These are phyloP conservation scores for Polyplosphaeria fusca DNA, from an alignment of 495 filamentous ascomycete genomes.

Conservation along the genomic window DNA sequence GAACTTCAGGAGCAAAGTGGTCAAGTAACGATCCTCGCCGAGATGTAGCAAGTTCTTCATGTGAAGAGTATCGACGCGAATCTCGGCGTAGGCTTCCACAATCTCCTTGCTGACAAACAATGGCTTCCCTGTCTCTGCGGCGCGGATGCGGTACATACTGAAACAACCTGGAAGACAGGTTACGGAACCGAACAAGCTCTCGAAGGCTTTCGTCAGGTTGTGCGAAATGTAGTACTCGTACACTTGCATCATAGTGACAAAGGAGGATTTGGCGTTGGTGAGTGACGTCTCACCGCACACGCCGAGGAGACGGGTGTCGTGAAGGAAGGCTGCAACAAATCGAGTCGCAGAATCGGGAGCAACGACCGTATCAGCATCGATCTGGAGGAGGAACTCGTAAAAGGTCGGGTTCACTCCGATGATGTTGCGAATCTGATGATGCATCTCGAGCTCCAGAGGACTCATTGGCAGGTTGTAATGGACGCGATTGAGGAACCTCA, in stretches of 20 bases:
- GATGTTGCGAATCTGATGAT: slow-evolving; percentile 99
- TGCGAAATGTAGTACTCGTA: slow-evolving; percentile 99
- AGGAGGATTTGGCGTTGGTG: slow-evolving; percentile 87
- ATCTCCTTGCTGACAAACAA: slow-evolving; percentile 92
- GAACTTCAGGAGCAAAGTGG: slow-evolving; percentile 88
- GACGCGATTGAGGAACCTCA: slow-evolving; percentile 93
- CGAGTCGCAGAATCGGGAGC: slow-evolving; percentile 86
- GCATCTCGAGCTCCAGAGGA: slow-evolving; percentile 94
- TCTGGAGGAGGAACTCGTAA: slow-evolving; percentile 95
- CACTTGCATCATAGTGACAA: slow-evolving; percentile 98
- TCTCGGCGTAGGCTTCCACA: slow-evolving; percentile 78
- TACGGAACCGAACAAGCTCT: slow-evolving; percentile 93
- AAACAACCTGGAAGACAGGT: slow-evolving; percentile 98
- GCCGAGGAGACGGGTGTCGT: slow-evolving; percentile 87
- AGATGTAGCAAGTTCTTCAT: slow-evolving; percentile 98
- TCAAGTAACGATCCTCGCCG: slow-evolving; percentile 93
- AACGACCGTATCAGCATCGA: slow-evolving; percentile 96
- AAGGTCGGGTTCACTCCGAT: slow-evolving; percentile 98
- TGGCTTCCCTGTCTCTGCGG: slow-evolving; percentile 89
- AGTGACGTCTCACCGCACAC: slow-evolving; percentile 93
- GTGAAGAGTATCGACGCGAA: slow-evolving; percentile 95
- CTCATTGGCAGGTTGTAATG: slow-evolving; percentile 92
- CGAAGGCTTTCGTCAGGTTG: slow-evolving; percentile 97
- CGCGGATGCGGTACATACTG: slow-evolving; percentile 95
- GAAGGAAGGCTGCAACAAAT: slow-evolving; percentile 85